These are phyloP conservation scores for Talaromyces sp. DNA, from an alignment of 2,329 filamentous ascomycete species.

Conservation along the genomic window DNA sequence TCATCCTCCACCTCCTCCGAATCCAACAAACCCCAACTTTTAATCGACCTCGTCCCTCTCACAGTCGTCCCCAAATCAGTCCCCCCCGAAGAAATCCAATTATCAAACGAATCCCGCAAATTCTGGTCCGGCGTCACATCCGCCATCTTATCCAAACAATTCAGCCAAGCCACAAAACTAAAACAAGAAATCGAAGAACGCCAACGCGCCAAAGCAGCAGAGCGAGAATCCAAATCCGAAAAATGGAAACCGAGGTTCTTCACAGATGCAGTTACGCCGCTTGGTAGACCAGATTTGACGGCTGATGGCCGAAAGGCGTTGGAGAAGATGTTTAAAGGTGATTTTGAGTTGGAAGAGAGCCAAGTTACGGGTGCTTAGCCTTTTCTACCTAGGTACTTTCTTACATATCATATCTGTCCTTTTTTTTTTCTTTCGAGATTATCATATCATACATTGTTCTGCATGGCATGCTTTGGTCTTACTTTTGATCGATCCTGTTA, in stretches of 20 bases:
- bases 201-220: constrained; percentile 84
- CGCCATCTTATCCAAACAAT: constrained; percentile 81
- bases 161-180: constrained; percentile 74
- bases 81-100: constrained; percentile 73
- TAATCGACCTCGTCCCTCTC: constrained; percentile 87
- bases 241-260: constrained; percentile 91
- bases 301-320: constrained; percentile 60
- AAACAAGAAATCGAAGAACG: constrained; percentile 91
- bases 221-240: constrained; percentile 52
- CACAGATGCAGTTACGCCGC: constrained; percentile 57
- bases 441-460: constrained; percentile 12
- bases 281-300: constrained; percentile 63
- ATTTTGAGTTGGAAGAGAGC: constrained; percentile 51
- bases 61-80: constrained; percentile 74
- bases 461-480: constrained; percentile 2
- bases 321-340: constrained; percentile 54
- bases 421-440: not conserved
- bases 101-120: constrained; percentile 82
- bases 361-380: constrained; percentile 35
- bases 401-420: not conserved
- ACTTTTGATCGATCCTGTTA: not conserved
- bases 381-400: not conserved
- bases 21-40: constrained; percentile 56
- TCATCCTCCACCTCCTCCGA: constrained; percentile 8
- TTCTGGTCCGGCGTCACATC: constrained; percentile 88